These are phyloP conservation scores for Metschnikowia orientalis DNA, from an alignment of 805 yeast species.

Conservation along the genomic window DNA sequence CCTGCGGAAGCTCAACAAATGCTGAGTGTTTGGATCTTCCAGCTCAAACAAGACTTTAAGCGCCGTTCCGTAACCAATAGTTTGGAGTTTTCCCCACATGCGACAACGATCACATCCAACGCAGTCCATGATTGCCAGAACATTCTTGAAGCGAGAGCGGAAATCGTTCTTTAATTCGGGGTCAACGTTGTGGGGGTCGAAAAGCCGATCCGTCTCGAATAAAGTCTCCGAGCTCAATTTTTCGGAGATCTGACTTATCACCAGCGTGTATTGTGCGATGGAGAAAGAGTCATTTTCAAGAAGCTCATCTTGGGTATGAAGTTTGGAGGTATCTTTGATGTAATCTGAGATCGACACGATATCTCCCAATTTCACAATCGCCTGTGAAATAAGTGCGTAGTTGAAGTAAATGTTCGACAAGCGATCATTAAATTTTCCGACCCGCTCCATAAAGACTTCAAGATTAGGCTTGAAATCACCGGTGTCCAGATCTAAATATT, in stretches of 20 bases:
- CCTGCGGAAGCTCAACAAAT: conserved; percentile 59
- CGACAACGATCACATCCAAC: conserved; percentile 98
- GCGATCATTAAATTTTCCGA: conserved; percentile 86
- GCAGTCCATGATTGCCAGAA: conserved; percentile 93
- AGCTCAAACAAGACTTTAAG: conserved; percentile 84
- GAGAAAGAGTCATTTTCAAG: conserved; percentile 37
- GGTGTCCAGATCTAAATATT: conserved; percentile 56
- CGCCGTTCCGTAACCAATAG: conserved; percentile 97
- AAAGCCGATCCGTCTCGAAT: conserved; percentile 45
- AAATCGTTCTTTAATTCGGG: conserved; percentile 75
- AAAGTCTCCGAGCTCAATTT: conserved; percentile 29
- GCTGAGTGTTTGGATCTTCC: conserved; percentile 46
- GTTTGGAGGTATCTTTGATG: conserved; percentile 23
- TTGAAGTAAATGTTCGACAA: conserved; percentile 86
- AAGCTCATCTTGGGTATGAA: conserved; percentile 23
- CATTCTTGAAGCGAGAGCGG: conserved; percentile 79
- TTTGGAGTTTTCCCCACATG: conserved; percentile 96
- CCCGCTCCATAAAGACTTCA: conserved; percentile 78
- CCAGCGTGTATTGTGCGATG: conserved; percentile 14
- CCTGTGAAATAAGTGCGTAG: conserved; percentile 80
- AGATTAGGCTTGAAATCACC: conserved; percentile 84
- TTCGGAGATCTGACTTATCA: conserved; percentile 10
- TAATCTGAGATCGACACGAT: conserved; percentile 27
- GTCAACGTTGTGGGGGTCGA: conserved; percentile 42
- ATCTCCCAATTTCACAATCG: conserved; percentile 58